Evolutionary conservation across 2,329 filamentous ascomycete genomes (phyloP).

Genomic region (Elsinoe necatrix): DNA sequence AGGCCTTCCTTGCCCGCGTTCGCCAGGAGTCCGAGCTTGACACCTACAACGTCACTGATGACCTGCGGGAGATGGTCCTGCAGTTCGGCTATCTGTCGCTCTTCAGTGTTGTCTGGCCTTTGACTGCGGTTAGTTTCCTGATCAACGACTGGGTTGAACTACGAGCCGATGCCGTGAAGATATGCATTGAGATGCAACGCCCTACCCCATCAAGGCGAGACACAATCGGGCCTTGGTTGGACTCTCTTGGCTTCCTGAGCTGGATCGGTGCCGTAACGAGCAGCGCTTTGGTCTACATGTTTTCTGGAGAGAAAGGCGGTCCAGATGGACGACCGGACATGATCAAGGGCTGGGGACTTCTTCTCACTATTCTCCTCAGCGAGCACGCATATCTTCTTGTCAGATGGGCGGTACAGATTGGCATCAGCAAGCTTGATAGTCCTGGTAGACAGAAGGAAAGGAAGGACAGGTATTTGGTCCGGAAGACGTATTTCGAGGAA

Average conservation of each 20-base stretch:
- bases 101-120: conserved; percentile 89
- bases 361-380: conserved; percentile 73
- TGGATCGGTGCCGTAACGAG: conserved; percentile 89
- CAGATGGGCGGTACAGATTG: conserved; percentile 61
- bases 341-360: conserved; percentile 70
- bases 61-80: conserved; percentile 89
- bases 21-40: conserved; percentile 74
- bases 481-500: conserved; percentile 71
- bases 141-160: conserved; percentile 96
- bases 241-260: conserved; percentile 77
- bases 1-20: conserved; percentile 69
- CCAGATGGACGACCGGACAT: conserved; percentile 58
- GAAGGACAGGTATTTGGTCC: conserved; percentile 68
- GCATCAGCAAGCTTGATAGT: conserved; percentile 72
- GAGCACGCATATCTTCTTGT: conserved; percentile 85
- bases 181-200: conserved; percentile 78
- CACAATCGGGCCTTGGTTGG: conserved; percentile 88
- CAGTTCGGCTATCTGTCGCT: conserved; percentile 76
- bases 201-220: conserved; percentile 85
- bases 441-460: conserved; percentile 80
- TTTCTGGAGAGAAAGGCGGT: conserved; percentile 60
- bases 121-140: conserved; percentile 82
- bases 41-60: conserved; percentile 78
- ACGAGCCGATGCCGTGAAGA: conserved; percentile 88
- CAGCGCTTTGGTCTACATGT: conserved; percentile 81